phyloP scores from a whole-genome alignment of 2,329 filamentous ascomycete species.

The Calonectria honghensis region DNA sequence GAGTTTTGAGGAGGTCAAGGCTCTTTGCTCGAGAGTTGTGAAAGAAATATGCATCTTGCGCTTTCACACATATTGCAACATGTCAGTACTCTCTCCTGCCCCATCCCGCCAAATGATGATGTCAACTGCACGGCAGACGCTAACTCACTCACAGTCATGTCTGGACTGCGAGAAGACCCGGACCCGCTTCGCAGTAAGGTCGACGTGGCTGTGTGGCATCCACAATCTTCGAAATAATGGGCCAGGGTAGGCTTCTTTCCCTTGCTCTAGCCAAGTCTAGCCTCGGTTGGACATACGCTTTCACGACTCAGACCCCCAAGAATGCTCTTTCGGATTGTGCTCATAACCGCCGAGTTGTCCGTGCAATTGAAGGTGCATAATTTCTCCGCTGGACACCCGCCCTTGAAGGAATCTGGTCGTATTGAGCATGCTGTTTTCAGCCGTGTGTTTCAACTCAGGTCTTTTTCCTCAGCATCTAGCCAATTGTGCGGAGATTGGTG shows the following conservation, averaged over 20 bases:
- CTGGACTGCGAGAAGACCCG: constrained; percentile 55
- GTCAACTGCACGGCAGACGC: background rate
- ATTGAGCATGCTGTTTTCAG: background rate
- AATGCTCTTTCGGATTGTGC: background rate
- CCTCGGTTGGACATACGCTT: constrained; percentile 12
- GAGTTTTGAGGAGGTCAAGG: constrained; percentile 76
- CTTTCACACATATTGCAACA: constrained; percentile 82
- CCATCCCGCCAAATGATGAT: background rate
- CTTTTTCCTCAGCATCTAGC: background rate
- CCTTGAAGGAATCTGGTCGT: background rate
- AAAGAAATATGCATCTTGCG: constrained; percentile 81
- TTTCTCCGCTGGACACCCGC: background rate
- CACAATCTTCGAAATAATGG: constrained; percentile 28
- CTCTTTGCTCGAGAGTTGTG: constrained; percentile 78
- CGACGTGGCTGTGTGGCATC: constrained; percentile 11
- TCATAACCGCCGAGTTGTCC: background rate
- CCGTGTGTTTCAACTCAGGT: background rate
- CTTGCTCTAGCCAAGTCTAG: constrained; percentile 11
- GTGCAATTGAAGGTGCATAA: background rate
- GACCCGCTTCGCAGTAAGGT: constrained; percentile 46
- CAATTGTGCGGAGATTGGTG: constrained; percentile 17
- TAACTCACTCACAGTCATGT: constrained; percentile 47
- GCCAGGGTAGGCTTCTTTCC: constrained; percentile 9
- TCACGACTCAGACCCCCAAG: background rate
- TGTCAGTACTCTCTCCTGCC: constrained; percentile 75